Evolutionary conservation across 129 eudicot species (phyloP).

Genomic region (Logfia minima): DNA sequence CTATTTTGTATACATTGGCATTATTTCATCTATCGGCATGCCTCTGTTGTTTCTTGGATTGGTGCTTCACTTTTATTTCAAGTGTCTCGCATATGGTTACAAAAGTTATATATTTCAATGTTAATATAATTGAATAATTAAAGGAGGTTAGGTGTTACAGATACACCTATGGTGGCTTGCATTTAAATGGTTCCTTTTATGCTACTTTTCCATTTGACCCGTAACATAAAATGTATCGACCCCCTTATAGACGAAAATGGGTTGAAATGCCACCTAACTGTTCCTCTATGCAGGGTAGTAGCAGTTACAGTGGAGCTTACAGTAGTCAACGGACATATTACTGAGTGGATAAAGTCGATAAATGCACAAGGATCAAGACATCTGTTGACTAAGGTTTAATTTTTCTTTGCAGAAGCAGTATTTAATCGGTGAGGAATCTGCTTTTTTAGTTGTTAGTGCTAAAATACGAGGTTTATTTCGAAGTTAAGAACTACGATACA

Average conservation of each 20-base stretch:
- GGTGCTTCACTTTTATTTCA: too few species aligned
- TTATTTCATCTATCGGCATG: neutral
- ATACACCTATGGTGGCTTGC: neutral
- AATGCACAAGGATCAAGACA: constrained; percentile 18
- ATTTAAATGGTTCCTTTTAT: neutral
- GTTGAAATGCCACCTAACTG: neutral
- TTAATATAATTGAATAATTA: too few species aligned
- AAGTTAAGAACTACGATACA: neutral
- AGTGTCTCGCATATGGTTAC: too few species aligned
- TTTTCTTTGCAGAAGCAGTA: neutral
- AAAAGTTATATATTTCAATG: too few species aligned
- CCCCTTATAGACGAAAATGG: neutral
- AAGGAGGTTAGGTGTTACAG: too few species aligned
- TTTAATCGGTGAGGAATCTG: neutral
- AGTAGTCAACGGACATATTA: constrained; percentile 21
- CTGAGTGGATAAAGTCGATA: neutral
- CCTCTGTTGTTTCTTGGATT: neutral
- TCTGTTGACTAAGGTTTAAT: neutral
- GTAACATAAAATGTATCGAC: neutral
- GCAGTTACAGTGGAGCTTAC: constrained; percentile 31
- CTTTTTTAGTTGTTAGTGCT: neutral
- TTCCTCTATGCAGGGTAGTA: constrained; percentile 27
- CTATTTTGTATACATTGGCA: neutral
- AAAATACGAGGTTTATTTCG: neutral
- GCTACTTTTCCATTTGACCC: neutral